phyloP scores from a whole-genome alignment of 140 eudicot species.

The Ambrosia hybrid region DNA sequence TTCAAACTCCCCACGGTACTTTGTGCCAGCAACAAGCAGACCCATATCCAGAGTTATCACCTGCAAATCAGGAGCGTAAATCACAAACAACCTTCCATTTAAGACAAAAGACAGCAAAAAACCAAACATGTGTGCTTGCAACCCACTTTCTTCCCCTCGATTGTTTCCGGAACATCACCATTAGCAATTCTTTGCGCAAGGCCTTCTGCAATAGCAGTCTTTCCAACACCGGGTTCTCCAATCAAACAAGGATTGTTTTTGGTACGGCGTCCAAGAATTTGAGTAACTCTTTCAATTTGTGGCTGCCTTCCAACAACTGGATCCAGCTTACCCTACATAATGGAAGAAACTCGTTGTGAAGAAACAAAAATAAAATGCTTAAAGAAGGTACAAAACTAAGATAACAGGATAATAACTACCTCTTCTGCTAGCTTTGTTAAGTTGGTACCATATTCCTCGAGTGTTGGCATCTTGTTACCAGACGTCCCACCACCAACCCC shows the following conservation, averaged over 20 bases:
- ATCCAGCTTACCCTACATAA: slow-evolving; percentile 75
- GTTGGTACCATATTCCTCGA: slow-evolving; percentile 94
- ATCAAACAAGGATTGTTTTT: slow-evolving; percentile 90
- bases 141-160: slow-evolving; percentile 81
- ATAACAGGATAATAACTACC: slow-evolving; percentile 39
- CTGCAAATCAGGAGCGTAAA: slow-evolving; percentile 37
- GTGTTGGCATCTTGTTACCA: slow-evolving; percentile 86
- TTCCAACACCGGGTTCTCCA: slow-evolving; percentile 97
- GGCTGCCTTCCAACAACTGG: slow-evolving; percentile 88
- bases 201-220: slow-evolving; percentile 95
- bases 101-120: background rate
- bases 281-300: slow-evolving; percentile 94
- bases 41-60: slow-evolving; percentile 95
- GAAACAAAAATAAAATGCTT: background rate
- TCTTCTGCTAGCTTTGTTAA: slow-evolving; percentile 92
- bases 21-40: slow-evolving; percentile 91
- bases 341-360: slow-evolving; percentile 2
- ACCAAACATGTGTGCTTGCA: background rate
- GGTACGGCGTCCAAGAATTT: slow-evolving; percentile 84
- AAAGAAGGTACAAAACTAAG: background rate
- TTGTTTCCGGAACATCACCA: slow-evolving; percentile 94
- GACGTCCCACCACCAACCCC: slow-evolving; percentile 89
- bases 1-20: slow-evolving; percentile 93
- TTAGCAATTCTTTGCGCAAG: slow-evolving; percentile 91
- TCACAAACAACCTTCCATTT: background rate